Percentiles rank a stretch among this genome's conserved stretches.
phyloP scores from a whole-genome alignment of 306 rosid species.

The Medicago truncatula region MtrunA17r5.0-ANR NC_053046.1:27982001-27982500 shows the following conservation, averaged over 20 bases:
- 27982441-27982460: constrained; percentile 62
- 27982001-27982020: constrained; percentile 1
- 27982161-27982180: not conserved
- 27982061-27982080: constrained; percentile 26
- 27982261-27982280: constrained; percentile 2
- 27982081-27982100: constrained; percentile 16
- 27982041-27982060: constrained; percentile 14
- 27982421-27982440: constrained; percentile 56
- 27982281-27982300: constrained; percentile 4
- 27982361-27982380: constrained; percentile 30
- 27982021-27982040: constrained; percentile 32
- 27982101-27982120: constrained; percentile 16
- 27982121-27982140: not conserved
- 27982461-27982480: constrained; percentile 62
- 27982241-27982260: not conserved
- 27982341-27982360: constrained; percentile 34
- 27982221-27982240: not conserved
- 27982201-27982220: not conserved
- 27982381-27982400: constrained; percentile 22
- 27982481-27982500: constrained; percentile 64
- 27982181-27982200: not conserved
- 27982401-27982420: constrained; percentile 76
- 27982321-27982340: constrained; percentile 29
- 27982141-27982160: constrained; percentile 3
- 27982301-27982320: constrained; percentile 2